Evolutionary conservation across 2,329 filamentous ascomycete species (phyloP), one percentile per base, ranked within the genome.

Genomic region (Phyllosticta capitalensis): DNA sequence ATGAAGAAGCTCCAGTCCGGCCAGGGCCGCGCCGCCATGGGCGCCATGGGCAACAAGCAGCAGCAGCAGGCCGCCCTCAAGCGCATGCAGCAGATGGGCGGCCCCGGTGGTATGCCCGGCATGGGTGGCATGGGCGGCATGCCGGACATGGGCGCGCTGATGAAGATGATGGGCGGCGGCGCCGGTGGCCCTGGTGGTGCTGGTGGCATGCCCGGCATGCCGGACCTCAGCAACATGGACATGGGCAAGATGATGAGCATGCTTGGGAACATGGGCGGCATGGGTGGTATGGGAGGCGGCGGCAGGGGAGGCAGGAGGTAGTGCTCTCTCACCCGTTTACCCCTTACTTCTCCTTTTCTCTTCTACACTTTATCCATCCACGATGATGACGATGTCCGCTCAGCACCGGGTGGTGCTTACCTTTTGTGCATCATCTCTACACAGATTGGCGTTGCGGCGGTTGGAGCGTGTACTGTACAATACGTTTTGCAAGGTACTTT

Each of bases 61-160:
- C 92, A 97, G 74, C 83, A 97, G 76, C 92, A 92, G 0, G 92
- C 94, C 1, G 95, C 97, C 91, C 94, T 99, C 77, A 96, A 96
- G 78, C 82, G 92, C 12, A 79, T 99, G 76, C 89, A 92, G 71
- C 90, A 88, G 66, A 95, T 97, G 90, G 94, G 92, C 33, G 90
- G 89, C 33, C 85, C 77, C 1, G 82, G 78, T 49, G 81, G 82
- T 6, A 54, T 49, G 12, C 68, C 68, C 51, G 81, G 82, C 17
- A 90, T 91, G 87, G 72, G 78, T 49, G 81, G 82, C 5, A 54
- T 49, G 12, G 68, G 68, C 51, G 81, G 82, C 17, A 90, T 91
- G 87, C 87, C 87, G 0, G 90, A 95, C 67, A 88, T 96, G 82
- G 84, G 84, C 30, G 86, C 86, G 60, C 81, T 97, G 76, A 92